Evolutionary conservation across 345 rosid genomes (phyloP), one percentile per base, ranked within the genome.

Genomic region (Noccaea bulbosa): DNA sequence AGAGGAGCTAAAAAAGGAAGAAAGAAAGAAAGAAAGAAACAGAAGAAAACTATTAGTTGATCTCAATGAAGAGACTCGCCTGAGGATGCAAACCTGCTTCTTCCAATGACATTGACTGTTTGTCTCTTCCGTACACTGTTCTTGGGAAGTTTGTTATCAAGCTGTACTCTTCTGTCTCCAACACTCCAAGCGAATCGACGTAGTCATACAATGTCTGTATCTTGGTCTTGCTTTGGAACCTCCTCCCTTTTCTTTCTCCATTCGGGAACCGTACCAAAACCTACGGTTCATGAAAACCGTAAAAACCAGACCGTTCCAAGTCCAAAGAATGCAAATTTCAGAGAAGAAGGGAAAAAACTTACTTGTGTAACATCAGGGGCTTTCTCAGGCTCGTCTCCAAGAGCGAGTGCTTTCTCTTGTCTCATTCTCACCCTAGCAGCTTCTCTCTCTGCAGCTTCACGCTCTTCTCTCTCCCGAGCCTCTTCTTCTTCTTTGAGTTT

Each of bases 81-180:
- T 92, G 98, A 68, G 99, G 99, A 85, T 95, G 91, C 81, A 95
- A 83, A 63, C 99, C 98, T 17, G 94, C 87, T 39, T 92, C 98
- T 77, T 92, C 86, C 61, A 95, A 68, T 35, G 91, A 74, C 80
- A 83, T 43, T 0, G 83, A 73, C 44, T 78, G 77, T 83, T 87
- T 90, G 40, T 88, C 98, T 35, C 80, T 50, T 40, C 91, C 96
- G n/a, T 87, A 87, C 7, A 84, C 83, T 22, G 79, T 80, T 16
- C 99, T 84, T 2, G 99, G 99, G 47, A 92, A 92, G 84, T 90
- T 92, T 22, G 98, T 90, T 11, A 95, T 87, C 37, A 95, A 87
- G 70, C 79, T 90, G 81, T 95, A 95, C 40, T 77, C 78, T 64
- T 91, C 93, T 11, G 79, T 82, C 37, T 88, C 88, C 24, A 95